phyloP scores from a whole-genome alignment of 352 stramenopile genomes.

The Pythium scleroteichum region DNA sequence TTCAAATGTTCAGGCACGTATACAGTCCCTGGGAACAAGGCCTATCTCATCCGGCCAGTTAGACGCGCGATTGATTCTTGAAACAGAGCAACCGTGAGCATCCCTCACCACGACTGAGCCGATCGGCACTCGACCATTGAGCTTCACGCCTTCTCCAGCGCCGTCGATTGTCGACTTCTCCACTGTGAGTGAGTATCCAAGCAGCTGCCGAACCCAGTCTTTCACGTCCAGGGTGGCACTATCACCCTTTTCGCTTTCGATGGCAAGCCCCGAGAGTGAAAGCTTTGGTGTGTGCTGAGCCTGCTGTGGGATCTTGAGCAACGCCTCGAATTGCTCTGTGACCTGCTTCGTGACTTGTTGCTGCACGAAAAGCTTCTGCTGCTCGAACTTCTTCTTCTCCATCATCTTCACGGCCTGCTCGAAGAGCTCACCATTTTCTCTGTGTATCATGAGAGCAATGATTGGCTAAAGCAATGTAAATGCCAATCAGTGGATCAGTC shows the following conservation, averaged over 20 bases:
- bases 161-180: conserved; percentile 60
- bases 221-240: conserved; percentile 33
- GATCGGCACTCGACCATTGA: conserved; percentile 56
- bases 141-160: conserved; percentile 74
- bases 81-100: no score
- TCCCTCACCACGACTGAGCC: conserved; percentile 76
- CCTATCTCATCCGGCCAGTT: conserved; percentile 30
- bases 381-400: conserved; percentile 76
- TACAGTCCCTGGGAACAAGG: conserved; percentile 74
- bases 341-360: conserved; percentile 59
- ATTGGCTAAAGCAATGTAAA: not conserved
- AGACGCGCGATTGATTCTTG: not conserved
- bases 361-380: conserved; percentile 80
- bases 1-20: conserved; percentile 88
- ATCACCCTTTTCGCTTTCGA: conserved; percentile 25
- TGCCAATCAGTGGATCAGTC: not conserved
- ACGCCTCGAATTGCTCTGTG: conserved; percentile 56
- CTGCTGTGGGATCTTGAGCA: conserved; percentile 54
- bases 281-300: conserved; percentile 41
- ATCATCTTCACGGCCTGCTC: conserved; percentile 69
- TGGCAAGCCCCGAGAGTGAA: conserved; percentile 69
- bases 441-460: conserved; percentile 20
- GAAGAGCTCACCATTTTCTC: conserved; percentile 72
- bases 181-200: conserved; percentile 76
- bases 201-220: conserved; percentile 48